Base-by-base conservation (phyloP, 1,284 basidiomycete species). In the Cryptococcus deneoformans region DNA sequence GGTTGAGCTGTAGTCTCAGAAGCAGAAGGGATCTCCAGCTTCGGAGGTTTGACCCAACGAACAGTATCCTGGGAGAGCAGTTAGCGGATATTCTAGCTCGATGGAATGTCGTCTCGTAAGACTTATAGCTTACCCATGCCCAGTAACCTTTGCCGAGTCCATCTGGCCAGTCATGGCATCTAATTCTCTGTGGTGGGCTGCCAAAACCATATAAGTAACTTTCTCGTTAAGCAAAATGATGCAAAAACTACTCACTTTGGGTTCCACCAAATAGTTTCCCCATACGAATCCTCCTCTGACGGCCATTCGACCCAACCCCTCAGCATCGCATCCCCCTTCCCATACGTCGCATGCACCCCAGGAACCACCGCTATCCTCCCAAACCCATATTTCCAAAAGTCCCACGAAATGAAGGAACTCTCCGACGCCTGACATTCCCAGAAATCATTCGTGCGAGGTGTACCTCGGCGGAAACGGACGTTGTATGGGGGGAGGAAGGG, bases 351-450 rank as follows among this genome's bases (percentile, higher is more conserved):
- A 54, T 74, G 72, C 14, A 75, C 70, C 9, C 73, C 71, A 2
- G 77, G 77, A 0, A 79, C 69, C 10, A 73, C 67, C 53, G 68
- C 66, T 10, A 79, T 62, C 45, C 70, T 66, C 9, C 75, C 73
- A 38, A 77, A 70, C 24, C 75, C 76, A 52, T 70, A 73, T 59
- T 69, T 73, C 76, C 78, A 79, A 57, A 79, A 72, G 61, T 79
- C 77, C 64, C 77, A 76, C n/a, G 65, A 69, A 34, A 77, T 69
- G 54, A 79, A 70, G 11, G 55, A 53, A 12, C 61, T 68, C 70
- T 73, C 77, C 48, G 64, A 73, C 55, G 67, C 68, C 67, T 72
- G 73, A 65, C 69, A 77, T 68, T 73, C 77, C 66, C 52, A 69
- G 58, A 54, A 55, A 20, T 58, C 52, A 6, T 61, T 54, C 9